Percentiles rank a stretch among this genome's conserved stretches.
These are phyloP conservation scores for Sugiyamaella marilandica DNA, from an alignment of 805 yeast genomes.

Conservation along the genomic window DNA sequence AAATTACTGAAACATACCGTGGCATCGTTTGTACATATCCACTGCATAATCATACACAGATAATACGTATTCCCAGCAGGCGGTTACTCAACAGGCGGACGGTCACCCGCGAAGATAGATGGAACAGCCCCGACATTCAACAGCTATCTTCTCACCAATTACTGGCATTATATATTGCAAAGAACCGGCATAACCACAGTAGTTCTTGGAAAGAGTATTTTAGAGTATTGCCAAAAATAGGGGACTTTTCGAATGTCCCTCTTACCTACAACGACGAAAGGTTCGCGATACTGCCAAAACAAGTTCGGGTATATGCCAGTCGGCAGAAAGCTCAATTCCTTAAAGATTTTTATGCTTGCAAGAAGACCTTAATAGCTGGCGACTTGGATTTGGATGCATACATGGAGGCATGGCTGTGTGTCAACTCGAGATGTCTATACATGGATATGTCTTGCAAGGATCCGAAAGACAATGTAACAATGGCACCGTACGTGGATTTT, in stretches of 20 bases:
- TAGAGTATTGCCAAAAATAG: slow-evolving; percentile 52
- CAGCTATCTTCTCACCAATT: slow-evolving; percentile 24
- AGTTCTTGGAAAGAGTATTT: slow-evolving; percentile 65
- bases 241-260: slow-evolving; percentile 56
- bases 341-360: slow-evolving; percentile 41
- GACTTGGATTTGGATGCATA: slow-evolving; percentile 27
- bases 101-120: slow-evolving; percentile 3
- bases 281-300: slow-evolving; percentile 19
- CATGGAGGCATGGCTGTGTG: slow-evolving; percentile 77
- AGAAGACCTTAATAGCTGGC: slow-evolving; percentile 6
- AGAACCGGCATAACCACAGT: slow-evolving; percentile 29
- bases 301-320: slow-evolving; percentile 16
- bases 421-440: slow-evolving; percentile 87
- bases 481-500: slow-evolving; percentile 90
- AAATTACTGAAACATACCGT: slow-evolving; percentile 52
- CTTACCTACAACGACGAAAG: slow-evolving; percentile 48
- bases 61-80: slow-evolving; percentile 55
- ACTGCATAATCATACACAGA: slow-evolving; percentile 39
- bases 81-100: slow-evolving; percentile 47
- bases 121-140: slow-evolving; percentile 4
- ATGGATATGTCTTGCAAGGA: slow-evolving; percentile 42
- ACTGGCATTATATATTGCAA: slow-evolving; percentile 21
- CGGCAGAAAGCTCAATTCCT: slow-evolving; percentile 32
- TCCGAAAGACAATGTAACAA: slow-evolving; percentile 66
- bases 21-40: slow-evolving; percentile 47